These are phyloP conservation scores for Crucihimalaya himalaica DNA, from an alignment of 345 rosid species.

Conservation along the genomic window DNA sequence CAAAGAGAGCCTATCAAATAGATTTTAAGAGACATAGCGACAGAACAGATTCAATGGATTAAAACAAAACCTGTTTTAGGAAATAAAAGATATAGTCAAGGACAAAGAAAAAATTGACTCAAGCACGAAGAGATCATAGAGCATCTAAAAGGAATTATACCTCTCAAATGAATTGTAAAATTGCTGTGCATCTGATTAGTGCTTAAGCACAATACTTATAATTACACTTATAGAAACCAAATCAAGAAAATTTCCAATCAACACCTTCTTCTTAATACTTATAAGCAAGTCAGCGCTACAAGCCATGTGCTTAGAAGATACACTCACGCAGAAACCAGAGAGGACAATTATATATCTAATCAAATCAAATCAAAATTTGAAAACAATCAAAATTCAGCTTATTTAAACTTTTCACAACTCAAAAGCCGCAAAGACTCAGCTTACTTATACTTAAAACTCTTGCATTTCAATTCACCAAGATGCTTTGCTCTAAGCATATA, in stretches of 20 bases:
- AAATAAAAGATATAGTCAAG: constrained; percentile 30
- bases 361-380: constrained; percentile 23
- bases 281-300: constrained; percentile 32
- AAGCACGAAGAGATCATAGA: constrained; percentile 24
- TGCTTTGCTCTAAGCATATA: neutral
- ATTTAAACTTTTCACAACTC: neutral
- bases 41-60: constrained; percentile 3
- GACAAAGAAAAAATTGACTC: constrained; percentile 26
- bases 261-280: neutral
- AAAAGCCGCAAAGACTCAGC: neutral
- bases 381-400: constrained; percentile 26
- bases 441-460: neutral
- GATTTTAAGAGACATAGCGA: constrained; percentile 11
- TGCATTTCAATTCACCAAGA: constrained; percentile 23
- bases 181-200: constrained; percentile 11
- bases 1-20: neutral
- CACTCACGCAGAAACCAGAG: constrained; percentile 17
- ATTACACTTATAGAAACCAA: neutral
- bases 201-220: constrained; percentile 37
- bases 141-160: constrained; percentile 27
- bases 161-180: constrained; percentile 1
- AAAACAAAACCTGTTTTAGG: neutral
- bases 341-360: constrained; percentile 4
- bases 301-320: constrained; percentile 35
- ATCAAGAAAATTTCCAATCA: constrained; percentile 21